These are phyloP conservation scores for Hypoxylon perforatum DNA, from an alignment of 495 filamentous ascomycete genomes.

Conservation along the genomic window DNA sequence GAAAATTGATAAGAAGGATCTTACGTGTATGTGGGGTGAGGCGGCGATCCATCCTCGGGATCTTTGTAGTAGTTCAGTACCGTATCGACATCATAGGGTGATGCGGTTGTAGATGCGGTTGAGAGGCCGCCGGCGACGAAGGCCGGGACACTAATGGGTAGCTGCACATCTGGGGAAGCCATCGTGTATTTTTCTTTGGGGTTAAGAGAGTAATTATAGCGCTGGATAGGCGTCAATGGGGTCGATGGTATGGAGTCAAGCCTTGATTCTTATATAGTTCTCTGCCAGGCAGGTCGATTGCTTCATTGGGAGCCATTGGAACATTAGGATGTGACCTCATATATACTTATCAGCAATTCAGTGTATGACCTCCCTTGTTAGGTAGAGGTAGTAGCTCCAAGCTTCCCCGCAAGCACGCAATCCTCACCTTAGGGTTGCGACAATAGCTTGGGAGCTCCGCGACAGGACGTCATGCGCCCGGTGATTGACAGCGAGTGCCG, in stretches of 20 bases:
- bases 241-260: constrained; percentile 6
- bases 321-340: constrained; percentile 24
- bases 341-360: constrained; percentile 26
- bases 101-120: neutral
- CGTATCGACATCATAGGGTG: constrained; percentile 61
- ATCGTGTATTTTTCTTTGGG: constrained; percentile 19
- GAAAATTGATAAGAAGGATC: no score
- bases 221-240: no score
- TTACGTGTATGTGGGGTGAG: constrained; percentile 57
- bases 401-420: constrained; percentile 41
- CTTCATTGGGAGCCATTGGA: neutral
- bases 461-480: constrained; percentile 33
- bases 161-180: constrained; percentile 46
- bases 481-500: constrained; percentile 19
- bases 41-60: constrained; percentile 66
- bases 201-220: neutral
- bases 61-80: constrained; percentile 70
- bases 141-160: constrained; percentile 29
- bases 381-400: constrained; percentile 24
- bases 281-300: constrained; percentile 7
- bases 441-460: constrained; percentile 4
- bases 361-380: constrained; percentile 12
- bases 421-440: constrained; percentile 18
- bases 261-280: constrained; percentile 22
- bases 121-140: constrained; percentile 24